Conservation (phyloP, 257 asterid genomes). For the Nicotiana otophora region DNA sequence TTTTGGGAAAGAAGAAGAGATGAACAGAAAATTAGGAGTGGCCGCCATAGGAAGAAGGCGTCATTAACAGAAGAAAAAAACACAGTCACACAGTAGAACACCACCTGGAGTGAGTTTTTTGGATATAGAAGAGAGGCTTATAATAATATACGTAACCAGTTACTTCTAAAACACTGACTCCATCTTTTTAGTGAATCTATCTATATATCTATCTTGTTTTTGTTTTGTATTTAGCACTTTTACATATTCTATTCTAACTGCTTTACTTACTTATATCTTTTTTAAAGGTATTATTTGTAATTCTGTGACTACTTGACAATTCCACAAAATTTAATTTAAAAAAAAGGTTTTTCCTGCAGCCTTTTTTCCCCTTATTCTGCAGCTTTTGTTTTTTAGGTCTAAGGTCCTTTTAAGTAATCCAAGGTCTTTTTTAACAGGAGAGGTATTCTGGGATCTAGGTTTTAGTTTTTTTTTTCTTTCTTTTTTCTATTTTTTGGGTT, state of each 20-base stretch:
- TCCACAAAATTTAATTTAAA: background rate
- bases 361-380: background rate
- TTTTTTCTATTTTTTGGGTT: too few relatives aligned
- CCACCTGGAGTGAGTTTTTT: background rate
- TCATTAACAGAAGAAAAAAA: constrained; percentile 1
- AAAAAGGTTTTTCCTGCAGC: background rate
- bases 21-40: background rate
- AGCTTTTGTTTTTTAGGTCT: background rate
- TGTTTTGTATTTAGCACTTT: background rate
- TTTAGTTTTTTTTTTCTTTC: too few relatives aligned
- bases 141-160: background rate
- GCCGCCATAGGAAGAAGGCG: background rate
- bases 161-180: background rate
- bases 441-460: background rate
- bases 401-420: background rate
- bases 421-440: background rate
- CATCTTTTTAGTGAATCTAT: background rate
- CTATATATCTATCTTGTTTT: background rate
- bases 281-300: background rate
- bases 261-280: background rate
- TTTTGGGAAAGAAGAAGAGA: background rate
- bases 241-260: background rate
- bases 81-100: background rate
- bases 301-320: background rate
- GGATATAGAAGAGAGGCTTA: background rate